Conservation (phyloP, 2,329 filamentous ascomycete species). For the Botrytis sinoallii region DNA sequence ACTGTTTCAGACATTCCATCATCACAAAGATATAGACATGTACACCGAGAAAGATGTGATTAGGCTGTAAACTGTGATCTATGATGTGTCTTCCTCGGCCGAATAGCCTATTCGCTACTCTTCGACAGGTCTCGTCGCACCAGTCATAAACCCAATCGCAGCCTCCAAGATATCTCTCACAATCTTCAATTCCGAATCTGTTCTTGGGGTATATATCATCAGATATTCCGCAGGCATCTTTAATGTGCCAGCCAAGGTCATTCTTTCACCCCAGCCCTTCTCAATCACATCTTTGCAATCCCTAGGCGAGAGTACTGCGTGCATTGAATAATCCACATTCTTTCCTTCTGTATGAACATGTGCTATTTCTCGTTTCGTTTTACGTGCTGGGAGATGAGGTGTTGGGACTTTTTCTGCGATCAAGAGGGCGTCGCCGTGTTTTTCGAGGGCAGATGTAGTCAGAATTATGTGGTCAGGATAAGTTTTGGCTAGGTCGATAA, state of each 20-base stretch:
- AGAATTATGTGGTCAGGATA: constrained; percentile 23
- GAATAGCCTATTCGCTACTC: neutral
- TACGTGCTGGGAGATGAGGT: constrained; percentile 25
- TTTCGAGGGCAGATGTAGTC: constrained; percentile 29
- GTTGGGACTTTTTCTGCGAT: constrained; percentile 25
- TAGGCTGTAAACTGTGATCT: no score
- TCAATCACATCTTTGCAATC: constrained; percentile 32
- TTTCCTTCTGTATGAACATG: constrained; percentile 28
- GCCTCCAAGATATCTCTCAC: constrained; percentile 29
- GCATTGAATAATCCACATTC: constrained; percentile 28
- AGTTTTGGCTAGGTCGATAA: constrained; percentile 14
- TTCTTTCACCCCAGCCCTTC: constrained; percentile 32
- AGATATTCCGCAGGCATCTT: constrained; percentile 30
- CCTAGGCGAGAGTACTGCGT: constrained; percentile 28
- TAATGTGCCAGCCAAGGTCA: constrained; percentile 28
- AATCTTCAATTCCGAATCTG: constrained; percentile 25
- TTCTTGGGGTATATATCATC: constrained; percentile 31
- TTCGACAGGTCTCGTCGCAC: constrained; percentile 10
- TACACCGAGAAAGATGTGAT: no score
- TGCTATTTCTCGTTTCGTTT: constrained; percentile 28
- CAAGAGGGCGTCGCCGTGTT: constrained; percentile 28
- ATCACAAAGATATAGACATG: neutral
- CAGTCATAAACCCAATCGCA: constrained; percentile 31
- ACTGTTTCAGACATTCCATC: no score
- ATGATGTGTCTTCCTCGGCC: neutral